A percentile compares a stretch with the other conserved stretches of the same genome.
These are phyloP conservation scores for Kodamaea lidongshanica DNA, from an alignment of 805 yeast species.

Conservation along the genomic window DNA sequence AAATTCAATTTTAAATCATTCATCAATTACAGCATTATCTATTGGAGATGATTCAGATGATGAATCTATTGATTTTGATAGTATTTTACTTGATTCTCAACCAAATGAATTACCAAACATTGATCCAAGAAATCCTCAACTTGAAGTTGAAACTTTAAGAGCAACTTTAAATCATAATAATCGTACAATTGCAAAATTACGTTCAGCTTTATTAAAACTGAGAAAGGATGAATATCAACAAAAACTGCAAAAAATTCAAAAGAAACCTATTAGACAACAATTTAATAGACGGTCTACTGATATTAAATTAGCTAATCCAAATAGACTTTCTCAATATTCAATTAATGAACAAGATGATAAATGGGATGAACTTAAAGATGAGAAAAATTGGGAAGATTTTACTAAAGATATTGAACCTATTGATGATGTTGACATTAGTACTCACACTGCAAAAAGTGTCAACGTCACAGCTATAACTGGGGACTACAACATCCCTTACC, in stretches of 20 bases:
- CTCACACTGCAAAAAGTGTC: constrained; percentile 7
- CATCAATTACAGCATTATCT: constrained; percentile 9
- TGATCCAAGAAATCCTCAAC: constrained; percentile 38
- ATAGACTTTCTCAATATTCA: constrained; percentile 29
- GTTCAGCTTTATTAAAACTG: constrained; percentile 43
- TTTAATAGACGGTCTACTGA: constrained; percentile 7
- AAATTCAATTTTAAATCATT: constrained; percentile 9
- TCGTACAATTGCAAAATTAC: constrained; percentile 53
- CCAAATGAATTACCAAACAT: constrained; percentile 18
- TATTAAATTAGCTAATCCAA: constrained; percentile 27
- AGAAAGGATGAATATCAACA: constrained; percentile 30
- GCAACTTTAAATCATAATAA: constrained; percentile 62
- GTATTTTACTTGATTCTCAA: constrained; percentile 25
- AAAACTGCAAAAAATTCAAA: too few relatives aligned
- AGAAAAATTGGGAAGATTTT: constrained; percentile 33
- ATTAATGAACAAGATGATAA: constrained; percentile 17
- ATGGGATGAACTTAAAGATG: constrained; percentile 10
- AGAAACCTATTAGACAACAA: too few relatives aligned
- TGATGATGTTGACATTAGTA: constrained; percentile 1
- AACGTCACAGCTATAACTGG: constrained; percentile 13
- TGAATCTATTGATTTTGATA: constrained; percentile 26
- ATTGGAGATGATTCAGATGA: constrained; percentile 32
- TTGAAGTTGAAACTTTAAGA: constrained; percentile 62
- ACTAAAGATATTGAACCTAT: constrained; percentile 20
- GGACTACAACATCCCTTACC: constrained; percentile 19